Evolutionary conservation across 2,329 filamentous ascomycete species (phyloP), one percentile per base, ranked within the genome.

Genomic region (Trichophyton simii): DNA sequence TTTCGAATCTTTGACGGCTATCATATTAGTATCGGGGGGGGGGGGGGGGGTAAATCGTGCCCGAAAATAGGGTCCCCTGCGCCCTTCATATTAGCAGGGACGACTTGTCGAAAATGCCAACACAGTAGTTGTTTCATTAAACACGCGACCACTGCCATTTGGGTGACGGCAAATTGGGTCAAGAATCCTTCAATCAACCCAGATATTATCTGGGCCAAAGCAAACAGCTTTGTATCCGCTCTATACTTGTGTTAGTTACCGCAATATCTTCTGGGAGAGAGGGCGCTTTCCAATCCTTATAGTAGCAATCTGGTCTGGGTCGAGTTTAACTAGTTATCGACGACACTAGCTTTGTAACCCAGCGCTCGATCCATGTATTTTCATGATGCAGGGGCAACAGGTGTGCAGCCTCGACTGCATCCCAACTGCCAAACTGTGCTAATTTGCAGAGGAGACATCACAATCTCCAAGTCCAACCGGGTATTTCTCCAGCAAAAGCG

Each of bases 61-160:
- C 67, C 66, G 41, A 68, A 67, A 22, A 61, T 25, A 20, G 65
- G 66, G 55, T 65, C 65, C 34, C 66, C 66, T 48, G 42, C 63
- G 34, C 64, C 61, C 28, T 61, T 63, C 63, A 68, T 65, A 57
- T 67, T 68, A 6, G 65, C 61, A 22, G 66, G 62, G 34, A 68
- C 62, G 7, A 5, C 25, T 28, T 28, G 25, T 28, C 63, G 46
- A 52, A 67, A 68, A 48, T 68, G 65, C 66, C 64, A 68, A 7
- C 28, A 6, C 28, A 31, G 28, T 31, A 22, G 22, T 22, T 22
- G n/a, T n/a, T 42, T n/a, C 41, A 44, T 44, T n/a, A 1, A n/a
- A 44, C n/a, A n/a, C 41, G n/a, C 41, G 41, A n/a, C n/a, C n/a
- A 44, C 41, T 44, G 31, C 63, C 55, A 31, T 62, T 61, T 36